Evolutionary conservation across 768 basidiomycete genomes (phyloP), one percentile per base, ranked within the genome.

Genomic region (Tylopilus sp.): DNA sequence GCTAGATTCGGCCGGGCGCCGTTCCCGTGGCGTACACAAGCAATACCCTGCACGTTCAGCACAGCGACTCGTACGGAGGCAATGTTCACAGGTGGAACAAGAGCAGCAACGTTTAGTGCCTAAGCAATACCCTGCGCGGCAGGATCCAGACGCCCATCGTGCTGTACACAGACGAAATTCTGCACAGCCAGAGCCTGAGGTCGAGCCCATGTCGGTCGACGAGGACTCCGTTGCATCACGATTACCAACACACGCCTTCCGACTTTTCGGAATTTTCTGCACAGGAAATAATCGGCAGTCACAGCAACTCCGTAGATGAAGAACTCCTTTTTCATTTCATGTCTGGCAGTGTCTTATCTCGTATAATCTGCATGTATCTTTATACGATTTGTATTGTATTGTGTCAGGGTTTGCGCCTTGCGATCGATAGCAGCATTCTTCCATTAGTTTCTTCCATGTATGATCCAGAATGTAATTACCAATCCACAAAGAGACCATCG

Each of bases 221-320:
- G 62, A 53, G 31, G 44, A 48, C 24, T 49, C 59, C 4, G 34
- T 29, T 24, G n/a, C 36, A n/a, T 34, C 43, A 21, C 61, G 63
- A 25, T 46, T 53, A 10, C 37, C 58, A 6, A 28, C 60, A 29
- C 64, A 56, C 38, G 43, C 47, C 12, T 62, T 62, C 30, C 62
- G 61, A 42, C 59, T 64, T 41, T 73, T 73, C 41, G 72, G 73
- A 43, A 74, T 73, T 50, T 72, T 74, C 49, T 73, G 74, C 51
- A 72, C 71, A 38, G 62, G 66, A 55, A 74, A 64, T 41, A 67
- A 53, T 25, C 54, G 52, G 24, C 46, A 48, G 12, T 50, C 55
- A 45, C 58, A 58, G 51, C 56, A 31, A 30, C 41, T 29, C 33
- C 47, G 50, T 24, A 50, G 57, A 31, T 64, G 36, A 66, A 16